Evolutionary conservation across 352 stramenopile genomes (phyloP).

Genomic region (Pythium sp.): DNA sequence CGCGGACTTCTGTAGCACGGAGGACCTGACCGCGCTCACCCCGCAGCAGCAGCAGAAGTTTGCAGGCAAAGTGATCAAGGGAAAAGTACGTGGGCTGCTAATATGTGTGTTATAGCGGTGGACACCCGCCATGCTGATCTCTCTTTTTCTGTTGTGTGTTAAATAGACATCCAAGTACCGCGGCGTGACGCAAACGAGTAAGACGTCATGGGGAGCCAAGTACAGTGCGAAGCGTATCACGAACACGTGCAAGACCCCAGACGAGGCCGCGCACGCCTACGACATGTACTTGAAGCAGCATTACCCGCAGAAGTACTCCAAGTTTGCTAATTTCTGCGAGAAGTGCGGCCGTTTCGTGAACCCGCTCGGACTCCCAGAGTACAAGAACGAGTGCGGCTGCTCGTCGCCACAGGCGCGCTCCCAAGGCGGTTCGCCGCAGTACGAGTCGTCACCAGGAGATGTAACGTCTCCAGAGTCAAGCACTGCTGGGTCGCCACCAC

Average conservation of each 20-base stretch:
- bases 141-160: neutral
- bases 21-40: conserved; percentile 44
- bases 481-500: conserved; percentile 10
- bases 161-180: conserved; percentile 84
- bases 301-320: conserved; percentile 80
- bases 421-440: conserved; percentile 19
- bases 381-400: conserved; percentile 73
- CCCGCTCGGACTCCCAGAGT: conserved; percentile 67
- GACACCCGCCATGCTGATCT: neutral
- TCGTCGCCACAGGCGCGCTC: conserved; percentile 12
- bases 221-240: conserved; percentile 87
- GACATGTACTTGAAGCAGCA: conserved; percentile 82
- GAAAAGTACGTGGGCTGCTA: conserved; percentile 43
- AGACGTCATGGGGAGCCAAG: conserved; percentile 86
- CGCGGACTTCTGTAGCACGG: conserved; percentile 41
- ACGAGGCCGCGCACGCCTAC: conserved; percentile 80
- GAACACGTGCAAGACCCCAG: conserved; percentile 86
- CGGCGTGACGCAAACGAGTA: conserved; percentile 82
- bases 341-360: conserved; percentile 82
- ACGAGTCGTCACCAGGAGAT: conserved; percentile 22
- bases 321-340: conserved; percentile 87
- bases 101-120: conserved; percentile 2
- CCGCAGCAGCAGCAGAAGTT: conserved; percentile 55
- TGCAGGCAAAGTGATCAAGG: conserved; percentile 76
- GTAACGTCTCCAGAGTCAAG: conserved; percentile 20